Evolutionary conservation across 2,329 filamentous ascomycete species (phyloP), one percentile per base, ranked within the genome.

Genomic region (Paecilomyces fulvus): DNA sequence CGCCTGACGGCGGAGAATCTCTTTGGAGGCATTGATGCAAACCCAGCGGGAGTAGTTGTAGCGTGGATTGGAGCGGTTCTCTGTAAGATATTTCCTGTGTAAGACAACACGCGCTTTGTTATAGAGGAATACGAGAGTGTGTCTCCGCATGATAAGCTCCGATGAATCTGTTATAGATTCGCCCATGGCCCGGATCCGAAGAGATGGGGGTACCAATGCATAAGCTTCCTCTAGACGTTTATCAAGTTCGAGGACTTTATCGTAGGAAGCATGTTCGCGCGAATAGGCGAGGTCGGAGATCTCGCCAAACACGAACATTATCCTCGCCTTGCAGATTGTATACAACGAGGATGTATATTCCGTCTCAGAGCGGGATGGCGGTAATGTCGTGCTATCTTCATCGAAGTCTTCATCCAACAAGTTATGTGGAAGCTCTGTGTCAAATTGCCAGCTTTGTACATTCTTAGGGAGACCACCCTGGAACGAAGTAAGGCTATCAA

Each of bases 401-500:
- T 75, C 73, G 59, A 86, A 83, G 61, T 87, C 83, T 2, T 79
- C 76, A 64, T 87, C 84, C 37, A 77, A 67, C 20, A 86, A 66
- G 64, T 87, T 86, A 12, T 75, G 72, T 3, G 83, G 83, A 11
- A 78, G 64, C 2, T 69, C 64, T 0, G 82, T 83, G 63, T 87
- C 84, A 51, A 77, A 80, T 55, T 84, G 81, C 55, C 83, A 79
- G 28, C 77, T 75, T 55, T 80, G 74, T 37, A 85, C 74, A 75
- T 83, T 81, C 59, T 78, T 79, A 1, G 84, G 84, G 11, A 87
- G 71, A 1, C 84, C 84, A 59, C 85, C 75, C 61, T 86, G 82
- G 63, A 84, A 83, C 0, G 81, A 78, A 1, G 81, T 77, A n/a
- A 87, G 70, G 2, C 82, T 67, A 62, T 87, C 84, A 53, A 86